Base-by-base conservation (phyloP, 2,329 filamentous ascomycete species). In the Neonectria ditissima region DNA sequence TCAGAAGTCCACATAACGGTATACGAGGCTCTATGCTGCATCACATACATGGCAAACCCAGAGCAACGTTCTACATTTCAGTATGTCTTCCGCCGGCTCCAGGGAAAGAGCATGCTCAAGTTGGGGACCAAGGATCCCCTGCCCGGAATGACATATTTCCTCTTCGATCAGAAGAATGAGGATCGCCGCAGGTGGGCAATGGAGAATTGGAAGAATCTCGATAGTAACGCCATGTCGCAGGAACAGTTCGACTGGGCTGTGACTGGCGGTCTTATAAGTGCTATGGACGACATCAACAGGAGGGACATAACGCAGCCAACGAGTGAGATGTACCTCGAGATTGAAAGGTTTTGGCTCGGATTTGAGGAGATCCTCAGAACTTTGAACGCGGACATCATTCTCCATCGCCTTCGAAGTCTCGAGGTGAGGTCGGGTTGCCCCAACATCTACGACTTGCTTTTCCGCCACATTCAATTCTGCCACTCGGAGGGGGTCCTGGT, bases 161-260 rank as follows among this genome's bases (percentile, higher is more conserved):
- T 97, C 2, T 97, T 97, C 74, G 79, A 80, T 41, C 72, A 77
- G 20, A 78, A 75, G 51, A 90, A 92, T 68, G 81, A 87, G 30
- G 89, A 95, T 66, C 78, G 78, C 18, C 76, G 78, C 30, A 74
- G 67, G 34, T 80, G 79, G 79, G 79, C 79, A 10, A 71, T 72
- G 58, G 76, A 78, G 20, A 80, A 80, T 52, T 80, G 78, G 75
- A 78, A 79, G 59, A 74, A 75, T 28, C 86, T 92, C 66, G 83
- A 86, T 51, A 84, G 87, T 13, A 82, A 84, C 26, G 80, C 81
- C 20, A 85, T 97, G 54, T 89, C 90, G 1, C 82, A 86, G 10
- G 84, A 89, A 37, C 92, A 96, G 68, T 98, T 97, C 75, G 92
- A 97, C 45, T 97, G 92, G 91, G 92, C 92, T 11, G 89, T 97